Evolutionary conservation across 441 rosid species (phyloP).

Genomic region (Aleurites moluccanus): DNA sequence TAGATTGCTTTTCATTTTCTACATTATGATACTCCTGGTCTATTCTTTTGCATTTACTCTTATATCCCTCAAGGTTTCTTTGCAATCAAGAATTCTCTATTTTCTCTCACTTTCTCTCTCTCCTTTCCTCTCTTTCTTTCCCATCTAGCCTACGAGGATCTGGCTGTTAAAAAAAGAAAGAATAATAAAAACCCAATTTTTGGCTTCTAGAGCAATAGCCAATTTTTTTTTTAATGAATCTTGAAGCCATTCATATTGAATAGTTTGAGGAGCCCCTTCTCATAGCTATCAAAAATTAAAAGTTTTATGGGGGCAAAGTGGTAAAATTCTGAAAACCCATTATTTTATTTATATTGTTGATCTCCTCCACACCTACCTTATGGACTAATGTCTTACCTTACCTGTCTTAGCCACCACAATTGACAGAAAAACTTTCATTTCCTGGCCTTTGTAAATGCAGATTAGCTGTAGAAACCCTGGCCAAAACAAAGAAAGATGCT

Average conservation of each 20-base stretch:
- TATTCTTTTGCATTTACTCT: slow-evolving; percentile 20
- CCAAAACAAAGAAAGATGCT: neutral
- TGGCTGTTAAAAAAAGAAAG: neutral
- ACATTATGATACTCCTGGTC: slow-evolving; percentile 4
- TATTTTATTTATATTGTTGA: neutral
- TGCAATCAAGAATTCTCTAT: neutral
- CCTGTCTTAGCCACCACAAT: neutral
- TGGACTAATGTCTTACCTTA: neutral
- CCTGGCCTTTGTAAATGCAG: no score
- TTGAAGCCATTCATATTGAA: neutral
- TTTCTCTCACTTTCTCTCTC: neutral
- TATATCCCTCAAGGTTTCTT: slow-evolving; percentile 12
- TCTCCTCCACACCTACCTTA: neutral
- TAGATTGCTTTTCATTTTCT: slow-evolving; percentile 17
- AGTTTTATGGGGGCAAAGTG: neutral
- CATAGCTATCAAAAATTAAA: neutral
- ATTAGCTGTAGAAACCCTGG: no score
- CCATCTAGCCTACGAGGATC: slow-evolving; percentile 3
- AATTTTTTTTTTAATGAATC: neutral
- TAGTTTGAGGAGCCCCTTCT: neutral
- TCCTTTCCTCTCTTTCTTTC: slow-evolving; percentile 12
- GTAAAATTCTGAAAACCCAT: neutral
- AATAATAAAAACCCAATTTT: slow-evolving; percentile 18
- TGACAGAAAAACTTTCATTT: slow-evolving; percentile 1
- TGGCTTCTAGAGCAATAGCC: slow-evolving; percentile 10